These are phyloP conservation scores for Stygiomarasmius scandens DNA, from an alignment of 1,284 basidiomycete genomes.

Conservation along the genomic window DNA sequence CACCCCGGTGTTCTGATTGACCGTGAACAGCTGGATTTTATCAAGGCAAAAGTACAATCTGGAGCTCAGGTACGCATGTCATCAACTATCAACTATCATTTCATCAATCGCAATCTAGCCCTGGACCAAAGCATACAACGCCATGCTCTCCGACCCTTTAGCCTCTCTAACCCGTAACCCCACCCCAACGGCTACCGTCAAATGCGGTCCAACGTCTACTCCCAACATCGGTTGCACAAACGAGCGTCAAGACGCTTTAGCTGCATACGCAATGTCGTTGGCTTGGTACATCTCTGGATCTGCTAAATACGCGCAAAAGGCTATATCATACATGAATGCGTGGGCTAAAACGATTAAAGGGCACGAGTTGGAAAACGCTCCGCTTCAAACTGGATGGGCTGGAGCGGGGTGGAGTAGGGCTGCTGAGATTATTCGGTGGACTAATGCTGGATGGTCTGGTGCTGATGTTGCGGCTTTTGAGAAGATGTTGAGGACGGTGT, in stretches of 20 bases:
- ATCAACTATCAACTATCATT: background rate
- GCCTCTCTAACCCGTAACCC: conserved; percentile 7
- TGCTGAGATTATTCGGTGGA: conserved; percentile 10
- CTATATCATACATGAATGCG: conserved; percentile 13
- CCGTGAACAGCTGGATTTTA: conserved; percentile 8
- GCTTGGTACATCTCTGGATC: conserved; percentile 9
- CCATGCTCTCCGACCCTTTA: conserved; percentile 6
- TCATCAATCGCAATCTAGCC: conserved; percentile 3
- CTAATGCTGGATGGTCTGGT: conserved; percentile 7
- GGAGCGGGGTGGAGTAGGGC: conserved; percentile 11
- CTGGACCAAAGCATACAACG: conserved; percentile 6
- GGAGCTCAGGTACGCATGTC: conserved; percentile 2
- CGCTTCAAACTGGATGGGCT: conserved; percentile 13
- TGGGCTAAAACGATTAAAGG: conserved; percentile 12
- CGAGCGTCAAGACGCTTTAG: conserved; percentile 13
- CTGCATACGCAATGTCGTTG: conserved; percentile 10
- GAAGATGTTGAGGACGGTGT: conserved; percentile 12
- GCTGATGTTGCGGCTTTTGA: conserved; percentile 9
- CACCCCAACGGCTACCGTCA: conserved; percentile 6
- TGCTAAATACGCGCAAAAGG: conserved; percentile 10
- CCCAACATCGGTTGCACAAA: conserved; percentile 8
- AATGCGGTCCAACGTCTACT: conserved; percentile 12
- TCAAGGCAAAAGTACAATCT: conserved; percentile 9
- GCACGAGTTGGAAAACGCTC: conserved; percentile 8
- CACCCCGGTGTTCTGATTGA: conserved; percentile 12